Base-by-base conservation (phyloP, 2,329 filamentous ascomycete genomes). In the Dryadomyces quercivorus region DNA sequence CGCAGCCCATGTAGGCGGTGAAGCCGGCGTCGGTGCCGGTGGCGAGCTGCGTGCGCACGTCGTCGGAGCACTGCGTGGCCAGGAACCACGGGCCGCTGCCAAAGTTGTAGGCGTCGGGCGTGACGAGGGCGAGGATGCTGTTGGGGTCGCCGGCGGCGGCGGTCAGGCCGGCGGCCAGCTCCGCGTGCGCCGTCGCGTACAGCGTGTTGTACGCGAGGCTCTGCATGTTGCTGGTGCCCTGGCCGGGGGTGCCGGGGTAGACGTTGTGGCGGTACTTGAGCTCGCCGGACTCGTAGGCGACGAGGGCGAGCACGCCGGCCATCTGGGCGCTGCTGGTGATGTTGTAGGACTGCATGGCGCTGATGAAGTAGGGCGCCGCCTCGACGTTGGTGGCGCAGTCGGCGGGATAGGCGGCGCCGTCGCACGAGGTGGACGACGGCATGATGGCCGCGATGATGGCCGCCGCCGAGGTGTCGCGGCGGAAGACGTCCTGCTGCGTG, bases 241-340 rank as follows among this genome's bases (percentile, higher is more conserved):
- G 85, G 9, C 86, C 87, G 0, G 83, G 75, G 0, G 69, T 63
- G n/a, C 75, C 77, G 1, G 59, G 72, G 70, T 38, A 53, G 59
- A 63, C 50, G 69, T 90, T 88, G 66, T 74, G 76, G 68, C 84
- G 87, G 75, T 80, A 91, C 62, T 78, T 75, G 70, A 91, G 87
- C 58, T 83, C 75, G 21, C 55, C 80, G 1, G 79, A 81, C 70
- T 94, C 89, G 64, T 82, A 83, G 12, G 84, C 79, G 71, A 88
- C 85, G 63, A 89, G 73, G 13, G 82, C 74, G 46, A 93, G 64
- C 16, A 91, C 67, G 21, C 83, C 86, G 7, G 87, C 87, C 64
- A 86, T 82, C 61, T 85, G 79, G 21, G 74, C 76, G 21, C 70
- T 68, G 38, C 66, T 66, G 50, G 69, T 73, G 61, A 90, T 70